Evolutionary conservation across 352 stramenopile species (phyloP).

Genomic region (Phytophthora europaea): DNA sequence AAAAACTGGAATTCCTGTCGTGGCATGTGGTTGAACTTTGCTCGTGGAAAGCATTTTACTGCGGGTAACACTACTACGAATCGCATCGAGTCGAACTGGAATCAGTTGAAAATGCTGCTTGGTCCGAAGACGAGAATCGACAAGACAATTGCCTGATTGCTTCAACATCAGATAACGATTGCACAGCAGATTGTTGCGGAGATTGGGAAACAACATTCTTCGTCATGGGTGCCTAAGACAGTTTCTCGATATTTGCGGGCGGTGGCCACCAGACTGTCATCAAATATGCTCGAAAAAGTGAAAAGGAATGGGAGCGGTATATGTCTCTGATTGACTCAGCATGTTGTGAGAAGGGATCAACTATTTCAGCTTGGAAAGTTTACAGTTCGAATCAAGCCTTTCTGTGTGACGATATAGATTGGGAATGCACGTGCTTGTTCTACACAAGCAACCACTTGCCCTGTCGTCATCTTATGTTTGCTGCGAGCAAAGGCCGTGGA

Average conservation of each 20-base stretch:
- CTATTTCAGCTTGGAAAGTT: constrained; percentile 18
- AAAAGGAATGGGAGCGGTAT: constrained; percentile 31
- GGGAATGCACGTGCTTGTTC: not conserved
- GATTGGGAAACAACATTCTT: no score
- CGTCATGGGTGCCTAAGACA: not conserved
- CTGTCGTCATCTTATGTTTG: not conserved
- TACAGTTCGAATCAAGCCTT: not conserved
- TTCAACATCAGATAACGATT: no score
- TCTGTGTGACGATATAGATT: constrained; percentile 3
- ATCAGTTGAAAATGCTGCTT: not conserved
- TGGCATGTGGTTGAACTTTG: not conserved
- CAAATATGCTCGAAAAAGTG: constrained; percentile 5
- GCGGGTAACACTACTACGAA: not conserved
- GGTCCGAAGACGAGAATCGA: not conserved
- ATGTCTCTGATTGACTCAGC: constrained; percentile 20
- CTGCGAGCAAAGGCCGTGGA: not conserved
- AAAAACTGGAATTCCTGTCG: not conserved
- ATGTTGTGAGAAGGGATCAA: constrained; percentile 35
- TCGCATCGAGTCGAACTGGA: not conserved
- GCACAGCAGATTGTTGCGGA: no score
- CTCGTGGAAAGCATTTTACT: not conserved
- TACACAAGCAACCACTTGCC: not conserved
- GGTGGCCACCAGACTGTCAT: not conserved
- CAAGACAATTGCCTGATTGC: no score
- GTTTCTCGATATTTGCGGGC: constrained; percentile 4